Percentiles rank a stretch among this genome's conserved stretches.
Conservation (phyloP, 2,329 filamentous ascomycete species). For the Fusarium agapanthi region DNA sequence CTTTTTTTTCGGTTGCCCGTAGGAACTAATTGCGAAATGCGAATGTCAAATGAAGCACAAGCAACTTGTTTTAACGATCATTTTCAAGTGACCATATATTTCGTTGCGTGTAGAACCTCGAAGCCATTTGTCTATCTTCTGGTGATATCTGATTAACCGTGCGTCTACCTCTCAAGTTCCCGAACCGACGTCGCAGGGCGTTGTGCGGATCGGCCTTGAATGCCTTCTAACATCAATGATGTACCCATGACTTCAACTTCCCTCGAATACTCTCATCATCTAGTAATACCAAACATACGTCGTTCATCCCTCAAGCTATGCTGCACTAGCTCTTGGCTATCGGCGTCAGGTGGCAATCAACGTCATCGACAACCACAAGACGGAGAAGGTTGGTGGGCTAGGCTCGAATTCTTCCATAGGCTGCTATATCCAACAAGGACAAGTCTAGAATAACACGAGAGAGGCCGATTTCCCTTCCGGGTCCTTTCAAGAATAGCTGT, state of each 20-base stretch:
- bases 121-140: background rate
- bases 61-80: slow-evolving; percentile 11
- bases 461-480: background rate
- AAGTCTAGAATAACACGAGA: slow-evolving; percentile 20
- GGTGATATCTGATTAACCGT: background rate
- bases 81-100: background rate
- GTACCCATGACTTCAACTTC: background rate
- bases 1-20: slow-evolving; percentile 42
- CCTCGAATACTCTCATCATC: background rate
- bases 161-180: background rate
- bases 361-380: slow-evolving; percentile 22
- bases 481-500: background rate
- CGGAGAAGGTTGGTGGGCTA: slow-evolving; percentile 1
- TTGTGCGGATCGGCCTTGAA: background rate
- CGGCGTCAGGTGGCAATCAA: slow-evolving; percentile 22
- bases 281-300: background rate
- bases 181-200: background rate
- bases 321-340: background rate
- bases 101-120: background rate
- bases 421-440: slow-evolving; percentile 1
- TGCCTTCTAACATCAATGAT: slow-evolving; percentile 1
- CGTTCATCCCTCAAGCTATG: background rate
- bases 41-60: slow-evolving; percentile 42
- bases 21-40: slow-evolving; percentile 46
- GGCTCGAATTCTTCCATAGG: slow-evolving; percentile 5